Percentiles rank a stretch among this genome's conserved stretches.
These are phyloP conservation scores for Fusarium heterosporum DNA, from an alignment of 2,329 filamentous ascomycete species.

Conservation along the genomic window DNA sequence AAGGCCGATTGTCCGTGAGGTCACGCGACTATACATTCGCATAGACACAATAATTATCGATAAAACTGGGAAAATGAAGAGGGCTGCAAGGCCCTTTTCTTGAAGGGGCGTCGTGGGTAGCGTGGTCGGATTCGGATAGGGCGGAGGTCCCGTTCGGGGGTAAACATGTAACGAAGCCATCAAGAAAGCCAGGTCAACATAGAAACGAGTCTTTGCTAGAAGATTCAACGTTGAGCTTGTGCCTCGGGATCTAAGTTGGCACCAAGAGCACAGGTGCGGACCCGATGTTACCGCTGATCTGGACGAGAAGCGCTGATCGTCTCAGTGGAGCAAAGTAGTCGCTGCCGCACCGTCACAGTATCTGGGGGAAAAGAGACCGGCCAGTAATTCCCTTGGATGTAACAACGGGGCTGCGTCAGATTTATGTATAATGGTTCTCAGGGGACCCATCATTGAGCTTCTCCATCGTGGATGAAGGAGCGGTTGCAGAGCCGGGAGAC, in stretches of 20 bases:
- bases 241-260: neutral
- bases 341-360: slow-evolving; percentile 1
- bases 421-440: slow-evolving; percentile 25
- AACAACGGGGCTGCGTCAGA: neutral
- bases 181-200: neutral
- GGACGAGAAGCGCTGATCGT: slow-evolving; percentile 12
- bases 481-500: neutral
- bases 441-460: slow-evolving; percentile 12
- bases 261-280: neutral
- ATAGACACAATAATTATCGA: slow-evolving; percentile 45
- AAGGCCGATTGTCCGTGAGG: slow-evolving; percentile 45
- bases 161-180: slow-evolving; percentile 25
- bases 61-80: slow-evolving; percentile 50
- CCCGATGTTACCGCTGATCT: slow-evolving; percentile 25
- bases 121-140: slow-evolving; percentile 43
- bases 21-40: slow-evolving; percentile 47
- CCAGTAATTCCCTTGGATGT: neutral
- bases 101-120: slow-evolving; percentile 52
- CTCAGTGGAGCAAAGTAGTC: slow-evolving; percentile 5
- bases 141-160: slow-evolving; percentile 29
- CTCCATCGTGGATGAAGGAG: neutral
- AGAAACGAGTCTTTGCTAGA: neutral
- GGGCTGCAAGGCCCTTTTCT: slow-evolving; percentile 45
- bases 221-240: neutral
- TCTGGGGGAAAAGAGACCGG: neutral